These are phyloP conservation scores for Phyllosticta paracitricarpa DNA, from an alignment of 2,329 filamentous ascomycete genomes.

Conservation along the genomic window DNA sequence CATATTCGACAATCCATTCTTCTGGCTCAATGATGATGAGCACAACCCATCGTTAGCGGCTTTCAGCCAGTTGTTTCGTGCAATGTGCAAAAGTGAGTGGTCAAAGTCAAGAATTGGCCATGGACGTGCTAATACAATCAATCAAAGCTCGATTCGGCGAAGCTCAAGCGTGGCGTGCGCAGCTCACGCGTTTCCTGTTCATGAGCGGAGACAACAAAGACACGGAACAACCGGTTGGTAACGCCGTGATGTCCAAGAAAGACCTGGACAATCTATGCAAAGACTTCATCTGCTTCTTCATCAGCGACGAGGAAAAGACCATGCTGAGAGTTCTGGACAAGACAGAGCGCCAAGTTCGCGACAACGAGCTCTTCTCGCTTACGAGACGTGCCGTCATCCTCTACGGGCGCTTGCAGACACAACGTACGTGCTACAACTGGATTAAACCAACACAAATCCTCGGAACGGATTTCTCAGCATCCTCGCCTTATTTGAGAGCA, in stretches of 20 bases:
- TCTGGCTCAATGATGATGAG: background rate
- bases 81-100: background rate
- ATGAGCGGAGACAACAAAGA: background rate
- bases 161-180: background rate
- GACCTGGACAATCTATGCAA: background rate
- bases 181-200: background rate
- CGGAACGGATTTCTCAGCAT: background rate
- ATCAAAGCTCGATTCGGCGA: background rate
- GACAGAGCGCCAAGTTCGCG: background rate
- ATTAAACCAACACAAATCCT: background rate
- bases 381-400: background rate
- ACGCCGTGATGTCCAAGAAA: background rate
- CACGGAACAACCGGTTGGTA: background rate
- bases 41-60: background rate
- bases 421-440: background rate
- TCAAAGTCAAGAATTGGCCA: background rate
- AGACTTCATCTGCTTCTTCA: background rate
- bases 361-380: background rate
- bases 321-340: background rate
- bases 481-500: background rate
- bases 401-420: background rate
- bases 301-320: background rate
- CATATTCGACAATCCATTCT: constrained; percentile 1
- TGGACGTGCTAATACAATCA: background rate
- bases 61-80: no score